These are phyloP conservation scores for Paracoccidioides brasiliensis DNA, from an alignment of 2,329 filamentous ascomycete species.

Conservation along the genomic window DNA sequence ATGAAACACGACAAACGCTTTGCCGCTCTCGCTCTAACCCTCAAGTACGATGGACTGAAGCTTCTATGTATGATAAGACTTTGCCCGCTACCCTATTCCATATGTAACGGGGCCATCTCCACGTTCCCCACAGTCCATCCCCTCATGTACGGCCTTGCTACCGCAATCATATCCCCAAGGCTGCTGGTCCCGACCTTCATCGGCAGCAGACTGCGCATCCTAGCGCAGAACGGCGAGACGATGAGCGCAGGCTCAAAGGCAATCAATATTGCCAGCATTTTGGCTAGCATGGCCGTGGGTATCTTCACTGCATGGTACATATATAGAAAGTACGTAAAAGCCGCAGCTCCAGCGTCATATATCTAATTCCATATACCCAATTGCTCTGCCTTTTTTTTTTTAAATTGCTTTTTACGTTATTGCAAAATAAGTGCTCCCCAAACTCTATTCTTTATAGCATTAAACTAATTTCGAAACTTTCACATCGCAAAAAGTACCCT, in stretches of 20 bases:
- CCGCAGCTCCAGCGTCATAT: not conserved
- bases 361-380: not conserved
- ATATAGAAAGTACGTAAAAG: constrained; percentile 47
- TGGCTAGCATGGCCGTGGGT: constrained; percentile 57
- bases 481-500: constrained; percentile 25
- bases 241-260: constrained; percentile 70
- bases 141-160: constrained; percentile 64
- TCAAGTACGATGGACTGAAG: constrained; percentile 80
- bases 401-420: not conserved
- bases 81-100: constrained; percentile 81
- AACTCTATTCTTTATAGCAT: not conserved
- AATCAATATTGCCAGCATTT: constrained; percentile 73
- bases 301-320: constrained; percentile 69
- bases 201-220: constrained; percentile 64
- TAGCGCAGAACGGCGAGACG: constrained; percentile 70
- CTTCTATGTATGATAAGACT: constrained; percentile 84
- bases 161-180: constrained; percentile 70
- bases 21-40: constrained; percentile 70
- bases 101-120: constrained; percentile 87
- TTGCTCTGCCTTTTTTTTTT: not conserved
- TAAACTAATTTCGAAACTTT: not conserved
- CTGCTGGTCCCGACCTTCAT: constrained; percentile 88
- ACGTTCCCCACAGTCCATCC: constrained; percentile 83
- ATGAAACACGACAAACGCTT: constrained; percentile 78
- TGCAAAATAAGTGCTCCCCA: not conserved